Conservation (phyloP, 2,329 filamentous ascomycete genomes). For the Colletotrichum gloeosporioides region DNA sequence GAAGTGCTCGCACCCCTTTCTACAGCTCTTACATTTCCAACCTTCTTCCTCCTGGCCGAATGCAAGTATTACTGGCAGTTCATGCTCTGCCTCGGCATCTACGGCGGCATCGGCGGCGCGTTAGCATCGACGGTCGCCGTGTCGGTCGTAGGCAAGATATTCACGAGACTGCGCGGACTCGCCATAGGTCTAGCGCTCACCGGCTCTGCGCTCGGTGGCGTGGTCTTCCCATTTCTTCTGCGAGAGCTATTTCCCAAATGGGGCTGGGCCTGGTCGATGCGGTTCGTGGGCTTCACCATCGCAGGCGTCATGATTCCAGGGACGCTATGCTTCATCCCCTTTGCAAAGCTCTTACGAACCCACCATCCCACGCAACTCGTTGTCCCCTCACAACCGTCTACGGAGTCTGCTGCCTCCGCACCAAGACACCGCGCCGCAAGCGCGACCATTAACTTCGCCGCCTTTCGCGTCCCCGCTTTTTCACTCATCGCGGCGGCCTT, state of each 20-base stretch:
- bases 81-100: slow-evolving; percentile 45
- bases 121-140: slow-evolving; percentile 38
- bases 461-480: slow-evolving; percentile 45
- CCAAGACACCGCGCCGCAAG: slow-evolving; percentile 22
- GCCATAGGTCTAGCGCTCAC: slow-evolving; percentile 26
- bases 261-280: slow-evolving; percentile 38
- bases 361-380: not conserved
- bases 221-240: slow-evolving; percentile 38
- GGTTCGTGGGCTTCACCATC: slow-evolving; percentile 33
- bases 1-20: slow-evolving; percentile 42
- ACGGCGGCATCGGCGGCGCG: slow-evolving; percentile 46
- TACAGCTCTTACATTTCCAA: slow-evolving; percentile 37
- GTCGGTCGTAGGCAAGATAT: slow-evolving; percentile 34
- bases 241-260: slow-evolving; percentile 27
- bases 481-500: slow-evolving; percentile 45
- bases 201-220: slow-evolving; percentile 27
- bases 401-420: fast-evolving
- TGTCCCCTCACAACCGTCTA: not conserved
- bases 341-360: not conserved
- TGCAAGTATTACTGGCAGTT: slow-evolving; percentile 55
- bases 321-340: slow-evolving; percentile 38
- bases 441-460: slow-evolving; percentile 41
- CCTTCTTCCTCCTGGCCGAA: slow-evolving; percentile 50
- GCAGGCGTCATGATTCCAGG: slow-evolving; percentile 29
- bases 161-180: slow-evolving; percentile 24